Conservation (phyloP, 306 rosid species). For the Ammopiptanthus mongolicus region DNA sequence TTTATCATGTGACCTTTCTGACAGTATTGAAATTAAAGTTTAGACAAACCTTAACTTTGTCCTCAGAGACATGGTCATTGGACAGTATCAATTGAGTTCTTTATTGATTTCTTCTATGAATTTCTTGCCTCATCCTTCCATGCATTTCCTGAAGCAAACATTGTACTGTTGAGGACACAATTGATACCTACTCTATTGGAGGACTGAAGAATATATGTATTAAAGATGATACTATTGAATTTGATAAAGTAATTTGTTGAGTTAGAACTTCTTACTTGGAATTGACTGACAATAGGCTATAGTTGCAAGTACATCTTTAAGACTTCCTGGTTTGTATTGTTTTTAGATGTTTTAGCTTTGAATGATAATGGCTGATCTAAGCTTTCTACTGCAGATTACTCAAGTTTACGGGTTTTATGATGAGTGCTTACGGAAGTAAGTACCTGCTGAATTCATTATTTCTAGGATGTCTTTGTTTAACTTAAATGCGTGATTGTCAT, state of each 20-base stretch:
- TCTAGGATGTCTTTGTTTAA: not conserved
- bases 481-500: not conserved
- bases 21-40: not conserved
- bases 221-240: not conserved
- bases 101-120: not conserved
- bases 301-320: not conserved
- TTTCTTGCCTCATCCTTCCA: not conserved
- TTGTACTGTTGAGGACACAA: not conserved
- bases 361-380: constrained; percentile 22
- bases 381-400: constrained; percentile 69
- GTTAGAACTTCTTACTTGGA: not conserved
- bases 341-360: not conserved
- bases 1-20: not conserved
- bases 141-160: not conserved
- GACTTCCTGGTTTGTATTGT: not conserved
- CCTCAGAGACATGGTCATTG: not conserved
- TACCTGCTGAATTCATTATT: constrained; percentile 23
- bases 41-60: not conserved
- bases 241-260: not conserved
- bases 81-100: not conserved
- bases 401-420: constrained; percentile 97
- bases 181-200: not conserved
- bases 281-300: not conserved
- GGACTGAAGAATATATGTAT: not conserved
- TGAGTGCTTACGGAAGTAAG: constrained; percentile 94